Evolutionary conservation across 2,329 filamentous ascomycete genomes (phyloP).

Genomic region (Anthostomella pinea): DNA sequence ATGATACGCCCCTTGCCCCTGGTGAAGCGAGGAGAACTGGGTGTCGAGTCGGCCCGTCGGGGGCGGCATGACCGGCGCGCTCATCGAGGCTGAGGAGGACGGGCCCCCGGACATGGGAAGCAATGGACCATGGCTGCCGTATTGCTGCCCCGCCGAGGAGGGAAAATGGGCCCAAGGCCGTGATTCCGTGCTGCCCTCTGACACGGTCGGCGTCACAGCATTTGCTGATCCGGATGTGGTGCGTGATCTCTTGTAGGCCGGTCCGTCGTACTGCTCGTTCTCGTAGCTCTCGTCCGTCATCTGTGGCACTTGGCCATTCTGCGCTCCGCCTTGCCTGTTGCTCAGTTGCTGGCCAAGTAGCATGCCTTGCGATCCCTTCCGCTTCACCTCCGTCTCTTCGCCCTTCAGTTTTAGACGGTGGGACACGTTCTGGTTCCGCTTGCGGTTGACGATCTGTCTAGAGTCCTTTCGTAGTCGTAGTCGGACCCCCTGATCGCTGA

Average conservation of each 20-base stretch:
- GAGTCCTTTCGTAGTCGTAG: slow-evolving; percentile 81
- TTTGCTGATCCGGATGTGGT: slow-evolving; percentile 23
- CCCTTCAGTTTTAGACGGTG: no score
- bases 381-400: no score
- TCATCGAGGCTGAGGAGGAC: slow-evolving; percentile 23
- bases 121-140: slow-evolving; percentile 19
- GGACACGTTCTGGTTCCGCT: slow-evolving; percentile 37
- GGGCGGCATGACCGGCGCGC: slow-evolving; percentile 28
- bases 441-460: slow-evolving; percentile 52
- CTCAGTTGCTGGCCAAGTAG: slow-evolving; percentile 3
- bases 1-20: slow-evolving; percentile 22
- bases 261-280: slow-evolving; percentile 24
- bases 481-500: slow-evolving; percentile 84
- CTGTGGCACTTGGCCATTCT: slow-evolving; percentile 24
- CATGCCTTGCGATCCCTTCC: slow-evolving; percentile 17
- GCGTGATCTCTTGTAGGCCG: slow-evolving; percentile 24
- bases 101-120: slow-evolving; percentile 26
- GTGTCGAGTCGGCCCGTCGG: slow-evolving; percentile 28
- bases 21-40: slow-evolving; percentile 26
- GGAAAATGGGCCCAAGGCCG: slow-evolving; percentile 26
- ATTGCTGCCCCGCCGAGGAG: slow-evolving; percentile 17
- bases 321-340: slow-evolving; percentile 16
- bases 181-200: slow-evolving; percentile 26
- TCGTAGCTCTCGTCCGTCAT: slow-evolving; percentile 25
- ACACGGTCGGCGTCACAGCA: slow-evolving; percentile 18